Percentiles rank a stretch among this genome's conserved stretches.
These are phyloP conservation scores for Pinus taeda DNA, from an alignment of 75 land plant species.

Conservation along the genomic window DNA sequence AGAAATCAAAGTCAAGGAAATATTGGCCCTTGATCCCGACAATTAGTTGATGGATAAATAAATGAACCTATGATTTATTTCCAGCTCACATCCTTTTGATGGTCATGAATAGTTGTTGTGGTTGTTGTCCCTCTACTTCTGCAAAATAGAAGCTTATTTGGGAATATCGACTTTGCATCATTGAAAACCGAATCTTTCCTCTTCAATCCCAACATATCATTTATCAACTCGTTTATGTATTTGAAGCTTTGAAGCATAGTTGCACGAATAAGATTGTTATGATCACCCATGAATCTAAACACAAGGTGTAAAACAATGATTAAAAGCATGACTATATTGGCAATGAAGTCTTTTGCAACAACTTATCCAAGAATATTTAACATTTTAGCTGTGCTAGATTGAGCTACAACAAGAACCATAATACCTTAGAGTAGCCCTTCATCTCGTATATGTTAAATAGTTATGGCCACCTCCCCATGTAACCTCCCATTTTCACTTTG, in stretches of 20 bases:
- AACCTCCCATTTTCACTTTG: too few relatives aligned
- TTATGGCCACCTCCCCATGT: too few relatives aligned
- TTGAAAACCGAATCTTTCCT: conserved; percentile 41
- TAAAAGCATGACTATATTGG: too few relatives aligned
- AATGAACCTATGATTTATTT: conserved; percentile 15
- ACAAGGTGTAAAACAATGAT: too few relatives aligned
- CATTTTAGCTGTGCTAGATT: too few relatives aligned
- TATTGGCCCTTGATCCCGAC: not conserved
- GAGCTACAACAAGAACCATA: too few relatives aligned
- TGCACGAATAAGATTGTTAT: conserved; percentile 29
- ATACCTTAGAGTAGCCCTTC: too few relatives aligned
- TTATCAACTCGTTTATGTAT: conserved; percentile 50
- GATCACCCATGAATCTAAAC: too few relatives aligned
- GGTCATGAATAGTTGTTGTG: conserved; percentile 81
- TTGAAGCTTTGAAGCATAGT: conserved; percentile 15
- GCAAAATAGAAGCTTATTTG: conserved; percentile 84
- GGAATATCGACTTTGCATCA: conserved; percentile 68
- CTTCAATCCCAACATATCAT: conserved; percentile 64
- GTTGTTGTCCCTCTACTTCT: conserved; percentile 85
- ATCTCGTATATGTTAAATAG: too few relatives aligned
- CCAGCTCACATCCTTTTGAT: conserved; percentile 43
- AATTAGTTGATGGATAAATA: not conserved
- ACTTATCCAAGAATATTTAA: too few relatives aligned
- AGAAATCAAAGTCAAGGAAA: not conserved
- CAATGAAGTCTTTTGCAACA: too few relatives aligned